Percentiles rank a stretch among this genome's conserved stretches.
Evolutionary conservation across 2,329 filamentous ascomycete species (phyloP).

Genomic region (Furcasterigmium furcatum): DNA sequence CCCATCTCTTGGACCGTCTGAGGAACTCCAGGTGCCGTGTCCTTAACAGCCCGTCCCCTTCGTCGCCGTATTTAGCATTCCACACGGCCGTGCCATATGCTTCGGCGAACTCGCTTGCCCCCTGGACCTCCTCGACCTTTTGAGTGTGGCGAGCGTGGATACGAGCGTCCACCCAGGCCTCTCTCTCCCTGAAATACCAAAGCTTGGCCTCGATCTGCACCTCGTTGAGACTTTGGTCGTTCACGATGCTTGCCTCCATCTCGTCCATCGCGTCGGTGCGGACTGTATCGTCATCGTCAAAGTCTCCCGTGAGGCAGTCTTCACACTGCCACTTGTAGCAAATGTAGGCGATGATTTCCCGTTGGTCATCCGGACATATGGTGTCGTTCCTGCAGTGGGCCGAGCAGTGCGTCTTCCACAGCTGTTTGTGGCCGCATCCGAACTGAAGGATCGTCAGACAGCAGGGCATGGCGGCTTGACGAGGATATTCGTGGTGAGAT

Average conservation of each 20-base stretch:
- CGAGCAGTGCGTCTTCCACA: constrained; percentile 24
- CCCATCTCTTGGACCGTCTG: background rate
- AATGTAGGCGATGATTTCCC: constrained; percentile 14
- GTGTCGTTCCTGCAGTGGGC: constrained; percentile 12
- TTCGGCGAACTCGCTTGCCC: constrained; percentile 20
- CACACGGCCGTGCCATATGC: constrained; percentile 19
- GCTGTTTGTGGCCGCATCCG: constrained; percentile 19
- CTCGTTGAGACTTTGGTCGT: no score
- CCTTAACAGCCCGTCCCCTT: background rate
- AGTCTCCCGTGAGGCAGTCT: constrained; percentile 15
- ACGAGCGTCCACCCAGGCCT: constrained; percentile 7
- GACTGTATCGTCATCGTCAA: constrained; percentile 1
- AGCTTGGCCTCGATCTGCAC: no score
- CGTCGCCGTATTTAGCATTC: constrained; percentile 8
- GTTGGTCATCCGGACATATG: constrained; percentile 15
- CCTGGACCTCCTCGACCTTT: constrained; percentile 20
- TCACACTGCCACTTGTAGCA: constrained; percentile 24
- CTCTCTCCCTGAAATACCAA: background rate
- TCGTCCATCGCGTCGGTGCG: no score
- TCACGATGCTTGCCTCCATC: no score
- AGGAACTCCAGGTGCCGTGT: background rate
- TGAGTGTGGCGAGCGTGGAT: constrained; percentile 5
- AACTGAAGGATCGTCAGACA: constrained; percentile 20
- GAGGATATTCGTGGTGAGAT: no score
- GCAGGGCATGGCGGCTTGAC: constrained; percentile 20